Evolutionary conservation across 139 green algal species (phyloP).

Genomic region (Eudorina sp.): DNA sequence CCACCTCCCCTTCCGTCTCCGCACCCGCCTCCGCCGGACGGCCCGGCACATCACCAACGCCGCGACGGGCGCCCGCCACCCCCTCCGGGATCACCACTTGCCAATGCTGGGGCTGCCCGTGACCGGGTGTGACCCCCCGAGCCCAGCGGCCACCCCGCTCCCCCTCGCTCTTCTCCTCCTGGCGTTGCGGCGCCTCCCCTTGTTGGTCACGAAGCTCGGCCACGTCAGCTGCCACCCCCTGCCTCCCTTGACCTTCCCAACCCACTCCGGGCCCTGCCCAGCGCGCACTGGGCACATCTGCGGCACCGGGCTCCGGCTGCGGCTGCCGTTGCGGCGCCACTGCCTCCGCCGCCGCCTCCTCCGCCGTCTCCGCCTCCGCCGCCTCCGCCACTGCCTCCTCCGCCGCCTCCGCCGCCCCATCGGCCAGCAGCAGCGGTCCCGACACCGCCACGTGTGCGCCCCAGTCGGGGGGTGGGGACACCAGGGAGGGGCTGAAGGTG

Average conservation of each 20-base stretch:
- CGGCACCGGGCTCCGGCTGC: not conserved
- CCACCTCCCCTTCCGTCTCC: not conserved
- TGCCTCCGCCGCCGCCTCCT: not conserved
- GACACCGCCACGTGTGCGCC: slow-evolving; percentile 64
- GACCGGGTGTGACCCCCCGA: too few species aligned
- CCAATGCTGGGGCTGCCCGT: too few species aligned
- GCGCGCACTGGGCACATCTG: too few species aligned
- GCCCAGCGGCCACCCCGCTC: too few species aligned
- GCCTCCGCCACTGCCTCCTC: not conserved
- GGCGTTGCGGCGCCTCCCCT: too few species aligned
- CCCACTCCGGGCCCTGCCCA: too few species aligned
- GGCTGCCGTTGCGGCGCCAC: not conserved
- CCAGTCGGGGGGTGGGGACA: slow-evolving; percentile 76
- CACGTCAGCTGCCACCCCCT: too few species aligned
- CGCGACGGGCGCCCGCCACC: too few species aligned
- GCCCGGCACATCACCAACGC: too few species aligned
- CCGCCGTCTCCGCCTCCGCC: not conserved
- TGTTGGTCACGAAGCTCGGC: too few species aligned
- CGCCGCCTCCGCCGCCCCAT: not conserved
- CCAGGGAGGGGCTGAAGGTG: slow-evolving; percentile 70
- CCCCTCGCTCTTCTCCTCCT: not conserved
- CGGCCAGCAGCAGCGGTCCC: slow-evolving; percentile 45
- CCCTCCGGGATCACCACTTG: too few species aligned
- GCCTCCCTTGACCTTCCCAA: too few species aligned
- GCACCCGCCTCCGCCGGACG: not conserved